Conservation (phyloP, 75 land plant species). For the Cupressus sempervirens region DNA sequence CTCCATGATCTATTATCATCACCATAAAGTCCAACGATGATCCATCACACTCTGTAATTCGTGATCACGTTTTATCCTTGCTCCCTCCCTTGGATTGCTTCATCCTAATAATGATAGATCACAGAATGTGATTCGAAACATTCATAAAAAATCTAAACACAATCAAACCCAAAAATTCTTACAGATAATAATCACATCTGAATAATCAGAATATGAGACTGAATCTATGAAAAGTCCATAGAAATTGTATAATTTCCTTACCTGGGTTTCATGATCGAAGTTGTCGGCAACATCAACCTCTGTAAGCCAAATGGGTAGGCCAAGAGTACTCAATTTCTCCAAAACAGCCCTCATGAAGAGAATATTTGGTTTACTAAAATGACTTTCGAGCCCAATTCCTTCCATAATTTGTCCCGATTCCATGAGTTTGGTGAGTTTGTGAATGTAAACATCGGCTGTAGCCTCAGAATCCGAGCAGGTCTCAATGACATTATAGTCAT, state of each 20-base stretch:
- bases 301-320: conserved; percentile 79
- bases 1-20: too few relatives aligned
- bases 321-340: conserved; percentile 63
- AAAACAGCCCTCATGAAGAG: conserved; percentile 57
- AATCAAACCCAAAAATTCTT: too few relatives aligned
- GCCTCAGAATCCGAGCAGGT: conserved; percentile 46
- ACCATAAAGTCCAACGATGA: too few relatives aligned
- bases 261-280: conserved; percentile 48
- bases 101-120: too few relatives aligned
- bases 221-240: not conserved
- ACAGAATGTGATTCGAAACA: too few relatives aligned
- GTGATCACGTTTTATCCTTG: too few relatives aligned
- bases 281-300: conserved; percentile 49
- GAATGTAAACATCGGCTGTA: conserved; percentile 49
- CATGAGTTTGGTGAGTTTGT: conserved; percentile 35
- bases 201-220: not conserved
- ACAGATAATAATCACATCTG: too few relatives aligned
- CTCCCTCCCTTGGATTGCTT: too few relatives aligned
- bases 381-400: conserved; percentile 78
- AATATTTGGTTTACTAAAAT: conserved; percentile 59
- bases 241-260: not conserved
- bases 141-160: too few relatives aligned
- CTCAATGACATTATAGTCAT: conserved; percentile 80
- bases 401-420: conserved; percentile 40
- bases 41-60: too few relatives aligned